Base-by-base conservation (phyloP, 441 rosid species). In the Euphorbia schlechtendalii region DNA sequence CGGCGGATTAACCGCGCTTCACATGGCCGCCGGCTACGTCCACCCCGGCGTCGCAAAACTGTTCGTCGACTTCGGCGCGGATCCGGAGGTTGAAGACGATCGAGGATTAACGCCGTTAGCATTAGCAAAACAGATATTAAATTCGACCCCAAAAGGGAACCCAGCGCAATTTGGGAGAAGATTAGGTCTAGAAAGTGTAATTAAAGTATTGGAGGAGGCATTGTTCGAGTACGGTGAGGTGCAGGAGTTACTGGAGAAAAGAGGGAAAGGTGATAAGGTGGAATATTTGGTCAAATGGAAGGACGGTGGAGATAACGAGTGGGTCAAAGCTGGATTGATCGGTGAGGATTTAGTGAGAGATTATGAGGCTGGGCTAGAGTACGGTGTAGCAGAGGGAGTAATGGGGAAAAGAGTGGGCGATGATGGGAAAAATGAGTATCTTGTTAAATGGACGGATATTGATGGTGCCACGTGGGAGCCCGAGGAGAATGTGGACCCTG, bases 401-500 rank as follows among this genome's bases (percentile, higher is more conserved):
- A 21, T 76, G 30, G 94, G 83, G 62, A 83, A 83, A 80, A 78
- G 92, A 61, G 74, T 72, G 1, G 88, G 81, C 6, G 90, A 85
- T 40, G 86, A 84, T 46, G 89, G 86, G 20, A 77, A 73, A 63
- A 75, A 60, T 30, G 96, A 92, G 79, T 86, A 77, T 75, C 77
- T 90, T 49, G 94, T 92, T 60, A 88, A 83, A 59, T 92, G 96
- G 96, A 71, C 80, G 55, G 96, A 89, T 66, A 77, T 84, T 67
- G 81, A 76, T 70, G 96, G 86, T 32, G 86, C 89, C 69, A 89
- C 98, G 70, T 92, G 96, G 96, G 96, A 92, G 85, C 96, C 96
- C 1, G 78, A 72, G 69, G 96, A 82, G 64, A 92, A 84, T 54
- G 96, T 89, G 46, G 89, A 92, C 60, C 77, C 81, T 41, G 82